phyloP scores from a whole-genome alignment of 2,329 filamentous ascomycete species.

The Claviceps africana region DNA sequence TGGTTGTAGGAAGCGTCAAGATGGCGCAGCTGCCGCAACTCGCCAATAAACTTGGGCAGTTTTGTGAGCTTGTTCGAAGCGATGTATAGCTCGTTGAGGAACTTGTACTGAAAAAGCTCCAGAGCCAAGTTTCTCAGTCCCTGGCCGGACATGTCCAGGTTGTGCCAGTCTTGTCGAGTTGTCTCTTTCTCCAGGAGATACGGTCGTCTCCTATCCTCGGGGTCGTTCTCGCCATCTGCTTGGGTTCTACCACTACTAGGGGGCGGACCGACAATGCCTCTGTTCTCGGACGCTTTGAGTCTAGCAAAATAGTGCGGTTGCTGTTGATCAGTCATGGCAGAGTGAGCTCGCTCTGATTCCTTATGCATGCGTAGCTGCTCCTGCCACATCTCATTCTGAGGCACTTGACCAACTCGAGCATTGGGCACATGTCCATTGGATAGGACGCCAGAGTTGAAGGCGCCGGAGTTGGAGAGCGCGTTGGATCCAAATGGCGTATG shows the following conservation, averaged over 20 bases:
- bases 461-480: constrained; percentile 48
- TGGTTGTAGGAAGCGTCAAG: constrained; percentile 86
- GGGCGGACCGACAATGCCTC: constrained; percentile 45
- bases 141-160: constrained; percentile 91
- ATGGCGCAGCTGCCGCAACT: constrained; percentile 65
- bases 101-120: constrained; percentile 73
- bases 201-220: constrained; percentile 43
- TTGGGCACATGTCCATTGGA: constrained; percentile 42
- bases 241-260: constrained; percentile 33
- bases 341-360: constrained; percentile 58
- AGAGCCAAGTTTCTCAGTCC: constrained; percentile 70
- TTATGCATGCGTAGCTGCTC: constrained; percentile 73
- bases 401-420: constrained; percentile 34
- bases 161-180: constrained; percentile 75
- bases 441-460: constrained; percentile 39
- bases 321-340: constrained; percentile 54
- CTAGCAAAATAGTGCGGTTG: constrained; percentile 59
- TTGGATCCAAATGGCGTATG: constrained; percentile 21
- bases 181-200: constrained; percentile 52
- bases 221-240: constrained; percentile 37
- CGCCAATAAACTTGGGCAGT: constrained; percentile 70
- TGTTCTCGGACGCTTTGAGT: constrained; percentile 55
- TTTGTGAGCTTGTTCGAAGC: constrained; percentile 79
- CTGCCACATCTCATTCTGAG: constrained; percentile 63
- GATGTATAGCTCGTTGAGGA: constrained; percentile 83